Evolutionary conservation across 2,329 filamentous ascomycete genomes (phyloP), one percentile per base, ranked within the genome.

Genomic region (Aureobasidium pullulans): DNA sequence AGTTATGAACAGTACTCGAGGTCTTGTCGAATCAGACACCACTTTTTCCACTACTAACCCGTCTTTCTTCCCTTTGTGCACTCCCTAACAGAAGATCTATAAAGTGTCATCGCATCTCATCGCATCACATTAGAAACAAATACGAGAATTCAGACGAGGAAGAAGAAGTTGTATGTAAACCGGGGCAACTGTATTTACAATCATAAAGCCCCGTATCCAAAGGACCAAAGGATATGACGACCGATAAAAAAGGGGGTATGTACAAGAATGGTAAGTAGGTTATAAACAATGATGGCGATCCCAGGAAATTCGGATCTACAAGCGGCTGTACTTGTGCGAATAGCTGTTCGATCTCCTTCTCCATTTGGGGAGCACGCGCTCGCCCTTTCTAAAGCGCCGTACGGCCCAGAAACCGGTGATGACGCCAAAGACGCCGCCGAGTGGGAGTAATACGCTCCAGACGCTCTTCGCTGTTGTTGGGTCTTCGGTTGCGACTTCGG

Each of bases 321-420:
- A 34, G 28, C 32, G 53, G n/a, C 42, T 57, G 31, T 57, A 57
- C 31, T 57, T 57, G 53, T 57, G 29, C 15, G 52, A 56, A 13
- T 56, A 56, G n/a, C 10, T 34, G 23, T 37, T 43, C 28, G 10
- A 29, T n/a, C 53, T 13, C 32, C 19, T 56, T 31, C 46, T 47
- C 42, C 32, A 37, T 32, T 28, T 39, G 28, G 49, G 49, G 9
- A 53, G 10, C 1, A 53, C 49, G 36, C 37, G 49, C 37, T 53
- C 49, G 29, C 49, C 49, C 15, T 34, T 57, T 7, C 42, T 15
- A 15, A 46, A 47, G 23, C 53, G 53, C 13, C 53, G 19, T 32
- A 57, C 7, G 8, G 53, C 40, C 42, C 32, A 39, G 23, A 57
- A 39, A 15, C 53, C 32, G n/a, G 31, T 15, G 13, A 57, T 15